These are phyloP conservation scores for Craterostigma plantagineum DNA, from an alignment of 257 asterid species.

Conservation along the genomic window DNA sequence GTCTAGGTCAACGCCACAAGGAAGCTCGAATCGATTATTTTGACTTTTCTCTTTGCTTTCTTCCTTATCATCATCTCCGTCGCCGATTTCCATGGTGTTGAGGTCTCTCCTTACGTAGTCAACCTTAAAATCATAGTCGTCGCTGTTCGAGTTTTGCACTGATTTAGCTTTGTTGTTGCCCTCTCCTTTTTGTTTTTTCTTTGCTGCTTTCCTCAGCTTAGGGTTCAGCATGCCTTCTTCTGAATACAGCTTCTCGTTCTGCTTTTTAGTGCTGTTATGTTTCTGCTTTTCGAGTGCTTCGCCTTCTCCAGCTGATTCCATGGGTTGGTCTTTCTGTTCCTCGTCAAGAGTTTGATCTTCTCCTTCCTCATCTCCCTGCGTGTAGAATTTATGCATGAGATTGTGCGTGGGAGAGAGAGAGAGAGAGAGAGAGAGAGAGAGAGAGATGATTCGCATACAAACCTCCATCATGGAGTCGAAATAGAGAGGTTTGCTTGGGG, in stretches of 20 bases:
- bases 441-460: conserved; percentile 10
- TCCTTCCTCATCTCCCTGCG: no score
- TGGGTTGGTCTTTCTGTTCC: conserved; percentile 10
- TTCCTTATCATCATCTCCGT: conserved; percentile 8
- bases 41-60: conserved; percentile 2
- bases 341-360: no score
- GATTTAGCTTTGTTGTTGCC: conserved; percentile 15
- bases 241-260: conserved; percentile 60
- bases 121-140: conserved; percentile 57
- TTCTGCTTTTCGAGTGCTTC: conserved; percentile 21
- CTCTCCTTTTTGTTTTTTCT: conserved; percentile 46
- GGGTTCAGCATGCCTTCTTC: conserved; percentile 79
- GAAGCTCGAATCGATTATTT: conserved; percentile 49
- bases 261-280: conserved; percentile 23
- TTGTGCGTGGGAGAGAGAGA: no score
- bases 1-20: conserved; percentile 43
- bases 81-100: conserved; percentile 25
- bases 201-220: conserved; percentile 51
- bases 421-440: no score
- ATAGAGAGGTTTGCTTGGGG: conserved; percentile 43
- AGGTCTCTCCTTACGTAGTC: conserved; percentile 30
- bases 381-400: no score
- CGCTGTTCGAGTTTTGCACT: conserved; percentile 38
- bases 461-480: conserved; percentile 70
- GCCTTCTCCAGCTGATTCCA: conserved; percentile 41